A percentile compares a stretch with the other conserved stretches of the same genome.
These are phyloP conservation scores for Aspergillus diversus DNA, from an alignment of 495 filamentous ascomycete genomes.

Conservation along the genomic window DNA sequence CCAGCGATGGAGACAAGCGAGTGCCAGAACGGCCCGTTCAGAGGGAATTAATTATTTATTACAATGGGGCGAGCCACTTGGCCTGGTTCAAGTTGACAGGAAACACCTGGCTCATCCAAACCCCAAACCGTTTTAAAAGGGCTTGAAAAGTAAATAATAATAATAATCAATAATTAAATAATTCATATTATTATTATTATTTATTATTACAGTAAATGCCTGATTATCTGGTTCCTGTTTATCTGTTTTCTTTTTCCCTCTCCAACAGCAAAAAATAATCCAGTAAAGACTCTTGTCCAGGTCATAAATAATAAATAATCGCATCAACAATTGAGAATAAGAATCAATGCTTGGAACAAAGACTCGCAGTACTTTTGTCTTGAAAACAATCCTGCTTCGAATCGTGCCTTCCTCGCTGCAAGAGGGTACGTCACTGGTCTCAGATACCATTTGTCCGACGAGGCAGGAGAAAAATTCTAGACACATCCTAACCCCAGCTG, in stretches of 20 bases:
- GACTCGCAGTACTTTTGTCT: slow-evolving; percentile 11
- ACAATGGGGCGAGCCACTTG: slow-evolving; percentile 22
- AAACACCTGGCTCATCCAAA: slow-evolving; percentile 13
- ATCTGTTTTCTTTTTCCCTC: too few species aligned
- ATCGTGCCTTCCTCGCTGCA: neutral
- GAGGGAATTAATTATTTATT: slow-evolving; percentile 7
- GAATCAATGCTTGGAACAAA: neutral
- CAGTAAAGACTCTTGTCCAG: too few species aligned
- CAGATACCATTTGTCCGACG: slow-evolving; percentile 15
- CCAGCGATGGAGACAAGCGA: slow-evolving; percentile 27
- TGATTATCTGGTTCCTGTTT: neutral
- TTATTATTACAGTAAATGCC: neutral
- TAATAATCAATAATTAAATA: too few species aligned
- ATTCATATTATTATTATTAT: neutral
- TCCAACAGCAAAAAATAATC: too few species aligned
- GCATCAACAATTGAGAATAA: neutral
- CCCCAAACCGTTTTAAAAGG: neutral
- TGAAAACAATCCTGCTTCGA: neutral
- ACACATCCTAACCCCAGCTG: slow-evolving; percentile 14
- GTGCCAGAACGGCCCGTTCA: slow-evolving; percentile 23
- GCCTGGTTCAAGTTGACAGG: slow-evolving; percentile 12
- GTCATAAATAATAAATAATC: too few species aligned
- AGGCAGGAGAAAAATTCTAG: slow-evolving; percentile 24
- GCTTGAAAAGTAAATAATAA: too few species aligned
- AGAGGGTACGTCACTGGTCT: slow-evolving; percentile 23